phyloP scores from a whole-genome alignment of 1,139 yeast genomes.

The Keqinozyma sinolaborantium region DNA sequence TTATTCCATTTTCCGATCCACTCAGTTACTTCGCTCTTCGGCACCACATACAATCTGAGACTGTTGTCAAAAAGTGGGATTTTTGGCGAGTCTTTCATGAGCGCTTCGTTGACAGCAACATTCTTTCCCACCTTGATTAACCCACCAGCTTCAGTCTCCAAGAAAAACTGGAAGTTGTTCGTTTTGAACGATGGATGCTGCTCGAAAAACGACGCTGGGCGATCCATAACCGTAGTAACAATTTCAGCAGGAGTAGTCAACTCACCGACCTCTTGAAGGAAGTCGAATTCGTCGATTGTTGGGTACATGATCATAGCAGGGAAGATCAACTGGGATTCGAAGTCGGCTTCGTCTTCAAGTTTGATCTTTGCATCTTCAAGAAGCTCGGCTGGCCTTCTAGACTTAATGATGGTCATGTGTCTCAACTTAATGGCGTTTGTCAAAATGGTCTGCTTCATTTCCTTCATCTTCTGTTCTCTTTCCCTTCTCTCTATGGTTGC shows the following conservation, averaged over 20 bases:
- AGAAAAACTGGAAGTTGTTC: slow-evolving; percentile 63
- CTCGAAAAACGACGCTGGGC: slow-evolving; percentile 72
- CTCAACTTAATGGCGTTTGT: slow-evolving; percentile 55
- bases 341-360: slow-evolving; percentile 69
- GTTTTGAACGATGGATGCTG: slow-evolving; percentile 58
- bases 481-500: slow-evolving; percentile 27
- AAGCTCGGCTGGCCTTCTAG: slow-evolving; percentile 49
- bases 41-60: slow-evolving; percentile 74
- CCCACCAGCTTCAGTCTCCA: slow-evolving; percentile 85
- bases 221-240: slow-evolving; percentile 51
- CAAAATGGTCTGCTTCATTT: slow-evolving; percentile 33
- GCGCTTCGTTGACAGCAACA: slow-evolving; percentile 58
- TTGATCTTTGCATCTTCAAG: slow-evolving; percentile 45
- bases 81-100: slow-evolving; percentile 59
- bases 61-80: slow-evolving; percentile 80
- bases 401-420: slow-evolving; percentile 45
- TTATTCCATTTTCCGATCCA: slow-evolving; percentile 75
- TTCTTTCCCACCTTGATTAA: slow-evolving; percentile 83
- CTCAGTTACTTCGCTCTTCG: slow-evolving; percentile 58
- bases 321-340: slow-evolving; percentile 73
- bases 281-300: slow-evolving; percentile 79
- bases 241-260: slow-evolving; percentile 59
- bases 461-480: slow-evolving; percentile 28
- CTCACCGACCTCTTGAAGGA: slow-evolving; percentile 71
- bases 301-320: slow-evolving; percentile 86